Conservation (phyloP, 2,329 filamentous ascomycete genomes). For the Lanzia echinophila region DNA sequence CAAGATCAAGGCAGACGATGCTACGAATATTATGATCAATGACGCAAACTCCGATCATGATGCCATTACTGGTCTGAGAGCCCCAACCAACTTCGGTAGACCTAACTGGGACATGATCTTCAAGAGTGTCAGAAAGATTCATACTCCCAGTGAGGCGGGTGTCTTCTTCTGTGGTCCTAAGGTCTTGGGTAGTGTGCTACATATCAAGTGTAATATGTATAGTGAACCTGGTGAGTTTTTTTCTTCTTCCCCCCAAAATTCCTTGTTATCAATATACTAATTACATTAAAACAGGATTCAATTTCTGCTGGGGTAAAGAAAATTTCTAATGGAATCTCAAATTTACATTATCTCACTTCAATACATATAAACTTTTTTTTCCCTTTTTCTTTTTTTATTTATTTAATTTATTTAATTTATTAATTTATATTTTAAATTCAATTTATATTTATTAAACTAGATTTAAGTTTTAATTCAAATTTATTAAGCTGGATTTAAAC, state of each 20-base stretch:
- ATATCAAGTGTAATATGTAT: conserved; percentile 84
- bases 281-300: conserved; percentile 22
- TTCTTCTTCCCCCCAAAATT: background rate
- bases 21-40: conserved; percentile 90
- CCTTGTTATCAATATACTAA: conserved; percentile 7
- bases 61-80: conserved; percentile 73
- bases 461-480: too few species aligned
- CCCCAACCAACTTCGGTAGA: conserved; percentile 77
- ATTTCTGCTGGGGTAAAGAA: conserved; percentile 41
- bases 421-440: too few species aligned
- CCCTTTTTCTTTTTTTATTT: too few species aligned
- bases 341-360: too few species aligned
- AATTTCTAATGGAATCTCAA: conserved; percentile 40
- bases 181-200: conserved; percentile 66
- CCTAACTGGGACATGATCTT: conserved; percentile 93
- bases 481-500: too few species aligned
- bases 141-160: conserved; percentile 64
- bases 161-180: conserved; percentile 87
- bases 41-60: conserved; percentile 79
- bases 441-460: too few species aligned
- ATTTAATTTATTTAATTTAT: too few species aligned
- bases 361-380: too few species aligned
- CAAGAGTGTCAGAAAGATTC: conserved; percentile 72
- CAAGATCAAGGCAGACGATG: conserved; percentile 79
- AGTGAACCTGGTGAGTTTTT: conserved; percentile 67